Evolutionary conservation across 306 rosid species (phyloP).

Genomic region (Lathyrus oleraceus): DNA sequence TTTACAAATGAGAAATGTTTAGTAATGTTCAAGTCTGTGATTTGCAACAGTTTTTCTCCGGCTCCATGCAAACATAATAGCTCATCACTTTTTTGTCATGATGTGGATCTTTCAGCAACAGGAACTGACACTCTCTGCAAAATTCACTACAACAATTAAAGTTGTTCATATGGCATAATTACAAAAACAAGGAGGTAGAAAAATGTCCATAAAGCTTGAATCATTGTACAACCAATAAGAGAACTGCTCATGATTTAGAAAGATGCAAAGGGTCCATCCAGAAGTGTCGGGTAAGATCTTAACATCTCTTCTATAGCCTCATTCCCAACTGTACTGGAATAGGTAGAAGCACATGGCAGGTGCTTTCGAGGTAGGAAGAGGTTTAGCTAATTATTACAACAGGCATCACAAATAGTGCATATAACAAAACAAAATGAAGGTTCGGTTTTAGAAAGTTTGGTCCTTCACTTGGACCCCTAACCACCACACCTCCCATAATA

Average conservation of each 20-base stretch:
- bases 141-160: constrained; percentile 11
- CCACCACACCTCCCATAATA: background rate
- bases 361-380: background rate
- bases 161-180: constrained; percentile 29
- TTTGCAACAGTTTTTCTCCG: constrained; percentile 1
- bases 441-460: background rate
- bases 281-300: background rate
- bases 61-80: background rate
- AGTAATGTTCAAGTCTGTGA: background rate
- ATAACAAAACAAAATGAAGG: background rate
- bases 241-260: constrained; percentile 5
- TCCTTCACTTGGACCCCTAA: background rate
- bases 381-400: background rate
- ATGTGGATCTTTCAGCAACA: constrained; percentile 26
- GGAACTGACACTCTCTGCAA: constrained; percentile 15
- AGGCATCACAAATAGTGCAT: background rate
- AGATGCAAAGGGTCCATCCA: background rate
- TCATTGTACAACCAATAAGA: background rate
- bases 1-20: background rate
- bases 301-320: background rate
- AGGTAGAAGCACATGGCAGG: constrained; percentile 9
- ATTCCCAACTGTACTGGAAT: background rate
- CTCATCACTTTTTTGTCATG: background rate
- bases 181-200: background rate
- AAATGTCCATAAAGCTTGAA: constrained; percentile 24